Evolutionary conservation across 179 eudicot genomes (phyloP).

Genomic region (Silene vulgaris): DNA sequence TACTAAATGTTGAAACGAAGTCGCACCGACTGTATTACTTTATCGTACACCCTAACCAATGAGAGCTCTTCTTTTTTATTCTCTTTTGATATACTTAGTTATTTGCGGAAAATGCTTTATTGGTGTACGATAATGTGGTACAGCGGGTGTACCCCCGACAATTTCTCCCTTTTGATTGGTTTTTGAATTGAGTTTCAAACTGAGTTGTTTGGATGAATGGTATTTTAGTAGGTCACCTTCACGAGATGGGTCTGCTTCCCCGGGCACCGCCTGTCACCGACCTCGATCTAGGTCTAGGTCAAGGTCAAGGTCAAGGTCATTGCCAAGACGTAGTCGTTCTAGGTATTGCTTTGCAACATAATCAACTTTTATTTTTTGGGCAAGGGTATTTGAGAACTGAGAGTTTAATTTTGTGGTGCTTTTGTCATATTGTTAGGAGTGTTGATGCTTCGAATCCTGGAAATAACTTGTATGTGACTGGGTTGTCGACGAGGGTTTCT

Average conservation of each 20-base stretch:
- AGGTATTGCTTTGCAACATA: slow-evolving; percentile 30
- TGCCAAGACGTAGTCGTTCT: slow-evolving; percentile 50
- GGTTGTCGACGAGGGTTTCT: slow-evolving; percentile 58
- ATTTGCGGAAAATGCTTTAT: too few species aligned
- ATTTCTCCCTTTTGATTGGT: too few species aligned
- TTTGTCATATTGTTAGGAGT: slow-evolving; percentile 39
- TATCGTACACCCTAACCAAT: too few species aligned
- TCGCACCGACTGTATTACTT: too few species aligned
- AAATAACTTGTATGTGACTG: slow-evolving; percentile 59
- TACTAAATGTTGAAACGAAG: background rate
- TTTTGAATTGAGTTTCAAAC: background rate
- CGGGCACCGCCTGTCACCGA: slow-evolving; percentile 36
- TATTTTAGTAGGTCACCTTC: slow-evolving; percentile 40
- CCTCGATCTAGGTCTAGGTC: slow-evolving; percentile 45
- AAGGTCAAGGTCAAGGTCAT: slow-evolving; percentile 38
- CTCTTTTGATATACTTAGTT: too few species aligned
- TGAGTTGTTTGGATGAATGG: background rate
- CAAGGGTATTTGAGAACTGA: background rate
- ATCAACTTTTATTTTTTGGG: background rate
- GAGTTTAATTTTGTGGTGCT: slow-evolving; percentile 13
- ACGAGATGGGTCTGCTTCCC: slow-evolving; percentile 40
- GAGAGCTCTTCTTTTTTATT: too few species aligned
- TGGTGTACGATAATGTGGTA: too few species aligned
- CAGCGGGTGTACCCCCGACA: too few species aligned
- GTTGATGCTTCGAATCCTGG: slow-evolving; percentile 48